Base-by-base conservation (phyloP, 2,329 filamentous ascomycete species). In the Dactylellina sp. region DNA sequence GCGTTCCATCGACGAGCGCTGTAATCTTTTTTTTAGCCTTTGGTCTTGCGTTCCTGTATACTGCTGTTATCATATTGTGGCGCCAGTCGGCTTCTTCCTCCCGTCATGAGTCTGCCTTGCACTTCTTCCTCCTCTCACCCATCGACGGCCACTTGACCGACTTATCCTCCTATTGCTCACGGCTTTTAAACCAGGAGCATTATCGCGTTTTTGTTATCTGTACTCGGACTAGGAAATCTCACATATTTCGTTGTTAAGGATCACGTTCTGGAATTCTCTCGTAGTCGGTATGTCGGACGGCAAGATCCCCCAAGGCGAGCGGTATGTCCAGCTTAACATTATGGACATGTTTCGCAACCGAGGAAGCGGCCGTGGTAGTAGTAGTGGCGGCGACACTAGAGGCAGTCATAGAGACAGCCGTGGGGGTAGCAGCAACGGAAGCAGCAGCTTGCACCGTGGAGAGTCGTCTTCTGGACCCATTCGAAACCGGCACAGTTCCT, bases 241-340 rank as follows among this genome's bases (percentile, higher is more conserved):
- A 11, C 7, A 9, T 42, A 20, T 25, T 12, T 28, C 14, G 12
- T n/a, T 3, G 35, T n/a, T 22, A 14, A 40, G 9, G 16, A 55
- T 28, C 50, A 11, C 16, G 32, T 16, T 7, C 12, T 2, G 9
- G 11, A 7, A 14, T 22, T 25, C 11, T 44, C 22, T 7, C 32
- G 16, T 5, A 55, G 4, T n/a, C 49, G 52, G 4, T 24, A 74
- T 74, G 70, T 7, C 70, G 22, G 70, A 74, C 44, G 53, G 52
- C 22, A 72, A 42, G 28, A n/a, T 52, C 25, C 68, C 60, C 18
- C 35, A 64, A 28, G 71, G 61, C 35, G 62, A 71, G 40, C 70
- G 64, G 42, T 70, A 71, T 39, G 68, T 66, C 28, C 75, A 76
- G 47, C 71, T 71, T 52, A 70, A 56, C 37, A 63, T 75, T 9